phyloP scores from a whole-genome alignment of 176 grass and related monocot species.

The Lolium multiflorum region DNA sequence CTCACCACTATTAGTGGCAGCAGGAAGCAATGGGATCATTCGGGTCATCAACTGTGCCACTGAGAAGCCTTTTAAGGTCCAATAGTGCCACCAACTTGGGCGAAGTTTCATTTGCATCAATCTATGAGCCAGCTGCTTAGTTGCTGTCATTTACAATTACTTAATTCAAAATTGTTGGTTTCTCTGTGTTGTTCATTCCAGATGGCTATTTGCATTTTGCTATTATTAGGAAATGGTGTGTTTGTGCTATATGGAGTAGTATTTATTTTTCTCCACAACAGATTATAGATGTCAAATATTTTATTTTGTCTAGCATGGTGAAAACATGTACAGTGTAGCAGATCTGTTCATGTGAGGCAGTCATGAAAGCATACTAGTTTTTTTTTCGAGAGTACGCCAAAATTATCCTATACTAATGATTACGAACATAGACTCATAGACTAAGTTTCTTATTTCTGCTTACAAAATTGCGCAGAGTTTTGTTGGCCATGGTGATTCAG shows the following conservation, averaged over 20 bases:
- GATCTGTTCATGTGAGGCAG: constrained; percentile 23
- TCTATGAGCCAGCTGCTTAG: not conserved
- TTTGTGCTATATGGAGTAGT: not conserved
- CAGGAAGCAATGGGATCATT: constrained; percentile 72
- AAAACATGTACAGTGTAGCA: not conserved
- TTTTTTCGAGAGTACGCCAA: too few species aligned
- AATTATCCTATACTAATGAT: constrained; percentile 22
- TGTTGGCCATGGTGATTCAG: constrained; percentile 76
- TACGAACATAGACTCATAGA: not conserved
- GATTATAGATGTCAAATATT: constrained; percentile 15
- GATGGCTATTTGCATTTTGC: constrained; percentile 12
- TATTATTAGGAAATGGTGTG: not conserved
- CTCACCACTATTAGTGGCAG: constrained; percentile 80
- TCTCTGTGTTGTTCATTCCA: not conserved
- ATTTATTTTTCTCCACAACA: constrained; percentile 14
- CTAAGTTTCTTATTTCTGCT: constrained; percentile 24
- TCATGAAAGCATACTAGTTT: not conserved
- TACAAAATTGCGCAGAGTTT: constrained; percentile 63
- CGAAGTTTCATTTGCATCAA: not conserved
- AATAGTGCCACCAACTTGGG: not conserved
- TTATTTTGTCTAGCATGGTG: constrained; percentile 15
- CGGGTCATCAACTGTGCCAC: constrained; percentile 81
- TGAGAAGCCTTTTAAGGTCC: constrained; percentile 82
- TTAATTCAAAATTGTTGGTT: constrained; percentile 19
- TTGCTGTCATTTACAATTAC: not conserved